These are phyloP conservation scores for Ogataea minuta DNA, from an alignment of 805 yeast genomes.

Conservation along the genomic window DNA sequence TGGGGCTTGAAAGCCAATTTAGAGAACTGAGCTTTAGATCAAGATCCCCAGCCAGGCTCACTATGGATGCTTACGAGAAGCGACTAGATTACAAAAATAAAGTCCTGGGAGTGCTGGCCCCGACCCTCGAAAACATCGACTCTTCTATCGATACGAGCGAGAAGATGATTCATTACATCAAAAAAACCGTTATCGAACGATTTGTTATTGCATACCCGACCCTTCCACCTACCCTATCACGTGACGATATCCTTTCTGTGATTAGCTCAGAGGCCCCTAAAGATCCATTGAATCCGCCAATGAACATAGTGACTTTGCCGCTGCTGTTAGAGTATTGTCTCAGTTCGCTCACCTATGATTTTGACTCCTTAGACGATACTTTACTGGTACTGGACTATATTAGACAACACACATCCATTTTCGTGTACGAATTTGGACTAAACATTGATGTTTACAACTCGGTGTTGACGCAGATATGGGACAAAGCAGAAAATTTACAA, in stretches of 20 bases:
- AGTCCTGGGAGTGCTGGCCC: conserved; percentile 16
- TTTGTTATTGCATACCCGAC: conserved; percentile 14
- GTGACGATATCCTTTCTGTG: conserved; percentile 2
- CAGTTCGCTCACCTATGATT: conserved; percentile 32
- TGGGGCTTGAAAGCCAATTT: conserved; percentile 1
- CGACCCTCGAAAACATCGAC: conserved; percentile 26
- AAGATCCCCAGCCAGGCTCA: conserved; percentile 4
- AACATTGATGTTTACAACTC: conserved; percentile 32
- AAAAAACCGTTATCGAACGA: conserved; percentile 18
- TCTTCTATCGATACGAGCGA: conserved; percentile 19
- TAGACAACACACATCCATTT: conserved; percentile 29
- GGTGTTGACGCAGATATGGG: conserved; percentile 29
- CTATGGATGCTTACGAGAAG: conserved; percentile 12
- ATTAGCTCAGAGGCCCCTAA: conserved; percentile 10
- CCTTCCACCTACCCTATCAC: conserved; percentile 1
- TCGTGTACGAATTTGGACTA: conserved; percentile 32
- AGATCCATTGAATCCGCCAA: conserved; percentile 24
- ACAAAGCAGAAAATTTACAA: conserved; percentile 27
- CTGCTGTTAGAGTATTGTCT: conserved; percentile 27
- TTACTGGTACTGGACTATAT: conserved; percentile 22
- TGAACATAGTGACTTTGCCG: conserved; percentile 28
- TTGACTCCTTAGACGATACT: conserved; percentile 29
- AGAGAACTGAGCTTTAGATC: neutral
- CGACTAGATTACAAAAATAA: conserved; percentile 11
- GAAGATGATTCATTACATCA: conserved; percentile 23